Evolutionary conservation across 805 yeast species (phyloP).

Genomic region (Candida ulmi): DNA sequence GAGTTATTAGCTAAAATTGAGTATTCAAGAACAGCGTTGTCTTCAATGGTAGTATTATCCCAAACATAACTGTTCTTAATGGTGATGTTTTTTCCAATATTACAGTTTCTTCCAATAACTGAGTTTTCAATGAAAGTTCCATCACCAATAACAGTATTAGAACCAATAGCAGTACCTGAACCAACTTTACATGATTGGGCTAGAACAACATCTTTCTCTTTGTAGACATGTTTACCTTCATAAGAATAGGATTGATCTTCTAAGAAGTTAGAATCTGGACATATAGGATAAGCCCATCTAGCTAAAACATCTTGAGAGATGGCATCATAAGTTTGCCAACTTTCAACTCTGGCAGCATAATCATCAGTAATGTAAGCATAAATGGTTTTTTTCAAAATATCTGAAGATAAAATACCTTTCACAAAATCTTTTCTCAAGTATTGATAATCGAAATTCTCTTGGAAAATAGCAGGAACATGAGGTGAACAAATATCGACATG

Average conservation of each 20-base stretch:
- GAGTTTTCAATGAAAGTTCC: conserved; percentile 61
- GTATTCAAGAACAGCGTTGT: conserved; percentile 50
- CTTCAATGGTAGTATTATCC: conserved; percentile 75
- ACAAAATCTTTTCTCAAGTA: conserved; percentile 80
- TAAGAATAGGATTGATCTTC: conserved; percentile 71
- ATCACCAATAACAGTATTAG: conserved; percentile 70
- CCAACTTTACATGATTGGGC: conserved; percentile 91
- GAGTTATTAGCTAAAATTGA: conserved; percentile 70
- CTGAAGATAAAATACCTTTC: conserved; percentile 85
- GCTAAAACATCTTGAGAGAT: conserved; percentile 85
- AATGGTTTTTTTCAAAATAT: conserved; percentile 82
- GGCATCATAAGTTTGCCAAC: conserved; percentile 90
- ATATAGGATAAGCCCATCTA: conserved; percentile 90
- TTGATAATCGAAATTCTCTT: conserved; percentile 95
- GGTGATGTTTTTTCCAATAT: conserved; percentile 70
- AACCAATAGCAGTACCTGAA: conserved; percentile 77
- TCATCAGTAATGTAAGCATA: conserved; percentile 79
- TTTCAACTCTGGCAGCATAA: conserved; percentile 91
- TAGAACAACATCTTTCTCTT: conserved; percentile 80
- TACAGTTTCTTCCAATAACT: conserved; percentile 81
- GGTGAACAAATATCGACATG: conserved; percentile 94
- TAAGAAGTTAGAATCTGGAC: conserved; percentile 76
- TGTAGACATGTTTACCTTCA: conserved; percentile 82
- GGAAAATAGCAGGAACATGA: conserved; percentile 90
- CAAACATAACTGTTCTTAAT: conserved; percentile 79